Evolutionary conservation across 2,329 filamentous ascomycete species (phyloP), one percentile per base, ranked within the genome.

Genomic region (Mariannaea sp.): DNA sequence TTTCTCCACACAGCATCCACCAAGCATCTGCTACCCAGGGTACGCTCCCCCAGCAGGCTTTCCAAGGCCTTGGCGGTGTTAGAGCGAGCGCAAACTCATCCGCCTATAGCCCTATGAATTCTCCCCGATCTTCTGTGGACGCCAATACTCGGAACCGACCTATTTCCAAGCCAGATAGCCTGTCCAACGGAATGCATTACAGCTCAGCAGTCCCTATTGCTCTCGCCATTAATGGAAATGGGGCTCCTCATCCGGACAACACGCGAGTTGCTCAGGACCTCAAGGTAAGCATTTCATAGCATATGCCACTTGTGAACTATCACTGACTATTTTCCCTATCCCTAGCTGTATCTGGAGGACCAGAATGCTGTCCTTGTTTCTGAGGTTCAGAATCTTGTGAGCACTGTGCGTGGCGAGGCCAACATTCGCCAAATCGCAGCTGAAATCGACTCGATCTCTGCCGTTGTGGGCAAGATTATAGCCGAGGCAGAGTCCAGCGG

Each of bases 361-460:
- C 89, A 94, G 70, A 92, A 88, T 9, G 88, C 89, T 44, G 76
- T 85, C 3, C 80, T 96, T 54, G 87, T 94, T 20, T 85, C 90
- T 60, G 89, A 85, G 38, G 92, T 95, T 59, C 89, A 94, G 71
- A 83, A 85, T n/a, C 81, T 96, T 7, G 89, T 95, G 40, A 80
- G 82, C 48, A 84, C 84, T 24, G 87, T 92, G 57, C 86, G 88
- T 48, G 78, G 80, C 44, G 83, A 88, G 59, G 82, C 82, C 24
- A 75, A 80, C 22, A 81, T 88, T 53, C 77, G 81, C 51, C 80
- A 84, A 53, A 86, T 95, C 55, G 82, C 82, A 20, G 80, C 77
- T n/a, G 83, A 91, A 68, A 87, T 94, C 56, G 78, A 78, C 49
- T 81, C 85, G 49, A 93, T 94, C 62, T 82, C 83, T 6, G 79